Evolutionary conservation across 768 basidiomycete species (phyloP).

Genomic region (Leccinellum luteum): DNA sequence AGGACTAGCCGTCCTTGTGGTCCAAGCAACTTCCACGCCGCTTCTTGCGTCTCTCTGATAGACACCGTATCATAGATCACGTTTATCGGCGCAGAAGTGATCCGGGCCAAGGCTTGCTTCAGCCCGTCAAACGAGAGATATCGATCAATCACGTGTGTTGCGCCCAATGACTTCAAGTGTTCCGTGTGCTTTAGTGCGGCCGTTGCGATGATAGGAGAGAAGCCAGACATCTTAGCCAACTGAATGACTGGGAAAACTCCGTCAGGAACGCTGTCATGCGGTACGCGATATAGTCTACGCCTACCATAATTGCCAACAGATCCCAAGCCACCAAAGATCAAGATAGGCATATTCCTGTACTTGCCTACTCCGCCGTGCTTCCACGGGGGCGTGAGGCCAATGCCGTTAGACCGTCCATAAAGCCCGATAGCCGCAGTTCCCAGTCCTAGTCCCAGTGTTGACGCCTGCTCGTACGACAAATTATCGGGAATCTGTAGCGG

Average conservation of each 20-base stretch:
- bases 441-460: constrained; percentile 49
- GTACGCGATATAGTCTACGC: constrained; percentile 13
- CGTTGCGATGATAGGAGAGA: constrained; percentile 35
- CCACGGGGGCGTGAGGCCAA: constrained; percentile 41
- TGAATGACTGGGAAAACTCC: constrained; percentile 33
- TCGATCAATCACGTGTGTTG: constrained; percentile 36
- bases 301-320: constrained; percentile 51
- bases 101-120: constrained; percentile 35
- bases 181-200: constrained; percentile 36
- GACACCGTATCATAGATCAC: constrained; percentile 41
- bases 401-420: constrained; percentile 41
- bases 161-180: constrained; percentile 33
- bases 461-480: constrained; percentile 46
- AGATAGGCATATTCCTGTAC: constrained; percentile 42
- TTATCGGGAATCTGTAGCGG: constrained; percentile 43
- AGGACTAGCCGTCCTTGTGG: constrained; percentile 37
- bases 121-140: constrained; percentile 28
- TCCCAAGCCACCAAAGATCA: constrained; percentile 48
- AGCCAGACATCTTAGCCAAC: constrained; percentile 40
- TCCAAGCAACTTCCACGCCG: constrained; percentile 36
- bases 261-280: constrained; percentile 15
- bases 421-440: constrained; percentile 50
- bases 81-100: constrained; percentile 34
- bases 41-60: constrained; percentile 37
- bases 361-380: constrained; percentile 36